Evolutionary conservation across 2,329 filamentous ascomycete species (phyloP).

Genomic region (Ophiostoma populinum): DNA sequence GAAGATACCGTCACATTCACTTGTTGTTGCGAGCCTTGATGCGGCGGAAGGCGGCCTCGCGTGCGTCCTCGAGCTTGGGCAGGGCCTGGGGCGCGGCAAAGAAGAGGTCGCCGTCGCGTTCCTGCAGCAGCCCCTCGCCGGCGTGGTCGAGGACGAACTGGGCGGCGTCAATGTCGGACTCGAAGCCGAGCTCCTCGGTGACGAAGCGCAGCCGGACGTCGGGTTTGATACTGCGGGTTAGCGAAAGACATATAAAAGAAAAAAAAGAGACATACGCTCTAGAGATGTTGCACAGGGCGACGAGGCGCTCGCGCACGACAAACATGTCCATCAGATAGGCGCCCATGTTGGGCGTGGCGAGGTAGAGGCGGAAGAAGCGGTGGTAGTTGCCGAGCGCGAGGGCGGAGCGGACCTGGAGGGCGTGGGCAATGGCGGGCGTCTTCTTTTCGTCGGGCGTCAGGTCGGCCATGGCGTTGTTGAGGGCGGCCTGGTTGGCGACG

Average conservation of each 20-base stretch:
- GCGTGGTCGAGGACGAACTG: conserved; percentile 77
- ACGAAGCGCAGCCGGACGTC: conserved; percentile 80
- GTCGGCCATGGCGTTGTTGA: conserved; percentile 97
- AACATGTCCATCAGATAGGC: conserved; percentile 99
- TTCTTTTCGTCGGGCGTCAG: conserved; percentile 95
- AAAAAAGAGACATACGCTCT: conserved; percentile 57
- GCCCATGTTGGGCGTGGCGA: conserved; percentile 90
- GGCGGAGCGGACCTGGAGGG: conserved; percentile 76
- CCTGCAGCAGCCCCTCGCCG: conserved; percentile 59
- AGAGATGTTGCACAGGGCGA: conserved; percentile 81
- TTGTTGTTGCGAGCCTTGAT: conserved; percentile 91
- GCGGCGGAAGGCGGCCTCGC: conserved; percentile 57
- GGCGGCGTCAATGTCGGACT: conserved; percentile 76
- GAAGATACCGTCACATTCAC: conserved; percentile 34
- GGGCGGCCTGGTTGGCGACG: conserved; percentile 91
- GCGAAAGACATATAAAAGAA: not conserved
- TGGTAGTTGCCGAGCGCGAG: conserved; percentile 92
- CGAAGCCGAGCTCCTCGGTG: conserved; percentile 90
- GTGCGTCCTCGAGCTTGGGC: conserved; percentile 55
- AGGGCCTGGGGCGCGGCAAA: conserved; percentile 61
- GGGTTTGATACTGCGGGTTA: conserved; percentile 61
- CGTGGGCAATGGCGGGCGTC: conserved; percentile 72
- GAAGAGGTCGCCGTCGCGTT: conserved; percentile 54
- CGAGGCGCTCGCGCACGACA: conserved; percentile 78
- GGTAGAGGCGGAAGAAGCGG: conserved; percentile 91